Percentiles rank a stretch among this genome's conserved stretches.
These are phyloP conservation scores for Populus simonii DNA, from an alignment of 345 rosid species.

Conservation along the genomic window DNA sequence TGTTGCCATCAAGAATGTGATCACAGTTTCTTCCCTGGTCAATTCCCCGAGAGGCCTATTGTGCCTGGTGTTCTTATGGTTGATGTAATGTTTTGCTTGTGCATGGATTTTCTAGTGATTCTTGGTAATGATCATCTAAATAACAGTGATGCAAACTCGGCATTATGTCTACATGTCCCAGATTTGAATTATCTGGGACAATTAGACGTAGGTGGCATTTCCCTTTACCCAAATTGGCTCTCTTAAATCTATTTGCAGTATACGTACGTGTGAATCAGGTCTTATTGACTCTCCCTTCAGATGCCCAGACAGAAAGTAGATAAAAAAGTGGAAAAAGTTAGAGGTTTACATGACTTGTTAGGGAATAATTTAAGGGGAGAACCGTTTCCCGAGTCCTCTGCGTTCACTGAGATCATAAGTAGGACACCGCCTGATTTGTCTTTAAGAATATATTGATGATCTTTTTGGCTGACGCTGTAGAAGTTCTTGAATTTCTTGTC, in stretches of 20 bases:
- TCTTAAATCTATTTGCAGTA: background rate
- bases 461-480: too few species aligned
- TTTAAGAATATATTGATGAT: too few species aligned
- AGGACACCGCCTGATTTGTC: too few species aligned
- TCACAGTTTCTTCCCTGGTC: constrained; percentile 98
- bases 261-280: background rate
- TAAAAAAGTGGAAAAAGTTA: background rate
- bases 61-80: constrained; percentile 99
- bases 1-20: constrained; percentile 93
- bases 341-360: background rate
- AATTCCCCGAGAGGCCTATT: constrained; percentile 96
- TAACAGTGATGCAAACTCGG: background rate
- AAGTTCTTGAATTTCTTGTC: too few species aligned
- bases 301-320: background rate
- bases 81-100: constrained; percentile 50
- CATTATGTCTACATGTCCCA: background rate
- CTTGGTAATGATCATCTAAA: background rate
- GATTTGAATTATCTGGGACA: background rate
- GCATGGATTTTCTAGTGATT: background rate
- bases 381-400: background rate
- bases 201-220: background rate
- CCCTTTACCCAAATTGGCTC: background rate
- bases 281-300: background rate
- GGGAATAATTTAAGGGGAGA: background rate
- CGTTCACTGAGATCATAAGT: background rate